Base-by-base conservation (phyloP, 495 filamentous ascomycete species). In the Chaetomium cochliodes region DNA sequence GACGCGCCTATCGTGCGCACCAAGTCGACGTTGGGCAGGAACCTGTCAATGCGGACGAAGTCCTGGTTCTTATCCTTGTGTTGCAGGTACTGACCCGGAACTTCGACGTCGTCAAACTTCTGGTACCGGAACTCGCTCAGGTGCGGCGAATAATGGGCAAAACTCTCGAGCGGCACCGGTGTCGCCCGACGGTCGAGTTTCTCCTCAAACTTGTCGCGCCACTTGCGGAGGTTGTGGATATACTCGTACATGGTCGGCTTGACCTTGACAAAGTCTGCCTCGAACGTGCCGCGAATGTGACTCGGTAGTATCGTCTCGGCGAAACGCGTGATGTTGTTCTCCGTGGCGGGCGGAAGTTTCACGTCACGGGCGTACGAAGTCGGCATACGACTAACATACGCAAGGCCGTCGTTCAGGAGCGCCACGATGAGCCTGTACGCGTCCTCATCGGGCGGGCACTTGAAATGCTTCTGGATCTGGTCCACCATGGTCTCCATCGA, bases 401-500 rank as follows among this genome's bases (percentile, higher is more conserved):
- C 81, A 64, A 99, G 73, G 2, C 89, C 96, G 76, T 99, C 96
- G 72, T 97, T 98, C 16, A 99, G 84, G 15, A 99, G 84, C 16
- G 96, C 96, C 33, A 97, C 92, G 62, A 99, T 98, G n/a, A 99
- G 82, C 20, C 96, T 86, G 74, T 97, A 98, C 8, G 96, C 96
- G 77, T 99, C 96, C 72, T 99, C 96, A 69, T 99, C 96, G 0
- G 93, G 93, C 30, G 93, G 93, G 71, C 93, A 97, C 74, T 97
- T 98, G 85, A 98, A 98, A 76, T 98, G 88, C 82, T 97, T 97
- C 75, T 90, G 87, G 67, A 98, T 97, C 77, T 97, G 92, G 72
- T 99, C 96, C 37, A 97, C 92, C 93, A 99, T 98, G 0, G 93
- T 96, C 78, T 99, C 96, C 93, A 99, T 97, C 2, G 94, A 98